Evolutionary conservation across 805 yeast genomes (phyloP).

Genomic region (Komagataella ulmi): DNA sequence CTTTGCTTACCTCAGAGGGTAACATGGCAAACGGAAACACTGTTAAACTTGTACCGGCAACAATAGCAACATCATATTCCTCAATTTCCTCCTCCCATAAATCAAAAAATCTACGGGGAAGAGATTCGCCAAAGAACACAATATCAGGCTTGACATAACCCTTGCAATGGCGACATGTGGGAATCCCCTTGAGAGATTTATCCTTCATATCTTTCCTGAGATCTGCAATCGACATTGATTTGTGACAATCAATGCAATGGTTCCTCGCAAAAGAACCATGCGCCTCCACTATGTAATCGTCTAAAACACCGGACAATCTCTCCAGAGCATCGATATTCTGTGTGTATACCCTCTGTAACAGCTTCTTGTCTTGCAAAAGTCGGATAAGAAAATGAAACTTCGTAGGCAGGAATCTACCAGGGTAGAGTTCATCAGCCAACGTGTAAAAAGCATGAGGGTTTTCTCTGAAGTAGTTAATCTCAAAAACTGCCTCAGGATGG

Average conservation of each 20-base stretch:
- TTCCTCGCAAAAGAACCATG: constrained; percentile 87
- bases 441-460: constrained; percentile 78
- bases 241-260: constrained; percentile 69
- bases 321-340: constrained; percentile 93
- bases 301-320: constrained; percentile 64
- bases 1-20: constrained; percentile 46
- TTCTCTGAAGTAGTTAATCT: constrained; percentile 64
- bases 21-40: constrained; percentile 85
- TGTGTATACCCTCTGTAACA: constrained; percentile 63
- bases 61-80: constrained; percentile 55
- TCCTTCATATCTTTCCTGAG: constrained; percentile 27
- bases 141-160: constrained; percentile 89
- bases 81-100: constrained; percentile 47
- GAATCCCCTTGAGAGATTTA: constrained; percentile 24
- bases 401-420: constrained; percentile 80
- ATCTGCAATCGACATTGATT: constrained; percentile 33
- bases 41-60: constrained; percentile 86
- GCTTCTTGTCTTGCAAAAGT: constrained; percentile 49
- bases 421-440: constrained; percentile 74
- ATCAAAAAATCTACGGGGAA: constrained; percentile 61
- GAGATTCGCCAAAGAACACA: constrained; percentile 85
- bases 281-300: constrained; percentile 66
- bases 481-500: constrained; percentile 92
- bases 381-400: constrained; percentile 64
- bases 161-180: constrained; percentile 47